Conservation (phyloP, 2,329 filamentous ascomycete species). For the Nemania sp. region DNA sequence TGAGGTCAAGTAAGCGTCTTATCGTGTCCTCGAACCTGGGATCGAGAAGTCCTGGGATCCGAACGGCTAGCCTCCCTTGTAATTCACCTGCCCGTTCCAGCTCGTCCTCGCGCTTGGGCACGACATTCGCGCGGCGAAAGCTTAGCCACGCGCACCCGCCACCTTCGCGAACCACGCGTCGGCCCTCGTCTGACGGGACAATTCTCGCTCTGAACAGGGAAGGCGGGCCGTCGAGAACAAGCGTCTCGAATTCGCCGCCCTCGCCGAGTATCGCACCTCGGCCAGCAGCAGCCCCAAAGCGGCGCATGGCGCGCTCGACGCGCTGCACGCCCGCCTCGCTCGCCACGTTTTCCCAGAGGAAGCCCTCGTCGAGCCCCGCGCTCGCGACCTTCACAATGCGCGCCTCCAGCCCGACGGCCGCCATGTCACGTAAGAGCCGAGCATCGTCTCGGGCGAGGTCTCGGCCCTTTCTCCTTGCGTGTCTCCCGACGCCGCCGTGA, state of each 20-base stretch:
- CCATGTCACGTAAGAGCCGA: conserved; percentile 81
- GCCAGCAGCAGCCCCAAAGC: conserved; percentile 65
- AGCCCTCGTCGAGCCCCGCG: conserved; percentile 78
- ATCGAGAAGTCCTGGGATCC: conserved; percentile 71
- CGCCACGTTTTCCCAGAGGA: conserved; percentile 82
- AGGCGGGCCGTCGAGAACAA: conserved; percentile 79
- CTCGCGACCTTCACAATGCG: conserved; percentile 94
- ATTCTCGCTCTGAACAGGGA: conserved; percentile 75
- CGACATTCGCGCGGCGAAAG: conserved; percentile 61
- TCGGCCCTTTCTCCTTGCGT: neutral
- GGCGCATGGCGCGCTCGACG: conserved; percentile 59
- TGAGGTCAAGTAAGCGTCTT: conserved; percentile 37
- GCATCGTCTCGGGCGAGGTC: conserved; percentile 45
- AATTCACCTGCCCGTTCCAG: conserved; percentile 16
- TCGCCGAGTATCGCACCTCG: conserved; percentile 82
- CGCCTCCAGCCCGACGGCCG: conserved; percentile 75
- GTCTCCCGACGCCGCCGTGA: neutral
- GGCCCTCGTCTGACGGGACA: conserved; percentile 59
- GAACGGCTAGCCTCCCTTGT: conserved; percentile 41
- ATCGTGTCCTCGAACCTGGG: conserved; percentile 55
- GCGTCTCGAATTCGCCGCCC: conserved; percentile 94
- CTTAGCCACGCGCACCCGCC: conserved; percentile 78
- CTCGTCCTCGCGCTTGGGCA: conserved; percentile 44
- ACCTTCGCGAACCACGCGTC: conserved; percentile 64
- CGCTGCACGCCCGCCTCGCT: conserved; percentile 53